Evolutionary conservation across 768 basidiomycete genomes (phyloP), one percentile per base, ranked within the genome.

Genomic region (Zangia roseola): DNA sequence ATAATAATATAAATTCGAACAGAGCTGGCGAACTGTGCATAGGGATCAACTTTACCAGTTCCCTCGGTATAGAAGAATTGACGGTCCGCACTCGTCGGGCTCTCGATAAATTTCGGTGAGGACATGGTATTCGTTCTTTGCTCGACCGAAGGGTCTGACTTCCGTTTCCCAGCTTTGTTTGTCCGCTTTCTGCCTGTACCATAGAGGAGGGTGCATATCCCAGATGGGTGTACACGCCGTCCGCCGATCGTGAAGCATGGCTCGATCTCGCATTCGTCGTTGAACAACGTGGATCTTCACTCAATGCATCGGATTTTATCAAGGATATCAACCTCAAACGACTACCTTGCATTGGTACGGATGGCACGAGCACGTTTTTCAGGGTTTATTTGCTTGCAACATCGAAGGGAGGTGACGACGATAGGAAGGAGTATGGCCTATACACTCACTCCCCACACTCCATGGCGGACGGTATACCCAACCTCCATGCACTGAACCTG

Each of bases 361-460:
- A 38, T 5, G 52, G 50, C 3, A 50, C 49, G 1, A 42, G 23
- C 10, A 30, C 26, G 17, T 2, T 56, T 31, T 14, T 49, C 10
- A 47, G 46, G 28, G 33, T 33, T 20, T 51, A 63, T 28, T 31
- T 59, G 16, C 49, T 56, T 0, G 47, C 51, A 1, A 50, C 58
- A 5, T 53, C 48, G 24, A 21, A 47, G 2, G 45, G 39, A 16
- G 39, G 10, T 5, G 19, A 38, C 2, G 30, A 49, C 14, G 14
- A 17, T 16, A 19, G 10, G 24, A 40, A 17, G 20, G 54, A 56
- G 43, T 47, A 58, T 12, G 58, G 56, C 5, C 28, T 64, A 9
- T 66, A 61, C 46, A 52, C 64, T 37, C 62, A 64, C 13, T 46
- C 52, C 1, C 7, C 58, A 5, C 62, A 64, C 35, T 12, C 36